phyloP scores from a whole-genome alignment of 306 rosid genomes.

The Cajanus cajan region DNA sequence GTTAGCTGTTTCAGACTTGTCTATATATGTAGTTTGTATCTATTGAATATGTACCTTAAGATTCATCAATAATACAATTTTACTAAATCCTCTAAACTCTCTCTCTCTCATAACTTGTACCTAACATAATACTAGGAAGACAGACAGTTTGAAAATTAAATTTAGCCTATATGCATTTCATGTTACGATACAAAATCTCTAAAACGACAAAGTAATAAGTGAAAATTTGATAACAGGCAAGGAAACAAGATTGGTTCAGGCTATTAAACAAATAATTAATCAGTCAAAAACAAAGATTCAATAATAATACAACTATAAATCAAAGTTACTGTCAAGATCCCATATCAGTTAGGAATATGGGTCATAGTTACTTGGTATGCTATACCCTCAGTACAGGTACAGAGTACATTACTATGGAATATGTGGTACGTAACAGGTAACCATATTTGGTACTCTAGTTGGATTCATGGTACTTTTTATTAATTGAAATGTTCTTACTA shows the following conservation, averaged over 20 bases:
- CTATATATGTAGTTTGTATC: too few species aligned
- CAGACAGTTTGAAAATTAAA: neutral
- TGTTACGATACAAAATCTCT: neutral
- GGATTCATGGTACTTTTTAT: neutral
- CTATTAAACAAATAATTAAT: neutral
- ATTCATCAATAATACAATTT: too few species aligned
- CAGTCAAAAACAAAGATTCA: neutral
- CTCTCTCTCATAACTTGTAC: neutral
- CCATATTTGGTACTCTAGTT: neutral
- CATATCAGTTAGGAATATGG: neutral
- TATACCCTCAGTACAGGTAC: neutral
- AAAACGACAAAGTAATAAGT: neutral
- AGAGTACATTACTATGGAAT: neutral
- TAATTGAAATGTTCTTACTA: neutral
- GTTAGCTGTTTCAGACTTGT: too few species aligned
- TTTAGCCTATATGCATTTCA: neutral
- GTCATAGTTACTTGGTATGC: neutral
- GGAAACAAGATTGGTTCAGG: neutral
- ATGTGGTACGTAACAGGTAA: neutral
- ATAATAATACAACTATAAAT: neutral
- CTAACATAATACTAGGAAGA: neutral
- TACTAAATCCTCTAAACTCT: too few species aligned
- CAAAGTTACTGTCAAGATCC: neutral
- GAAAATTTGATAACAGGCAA: neutral
- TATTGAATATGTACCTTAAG: too few species aligned